Base-by-base conservation (phyloP, 768 basidiomycete genomes). In the Rhizopogon rudus region DNA sequence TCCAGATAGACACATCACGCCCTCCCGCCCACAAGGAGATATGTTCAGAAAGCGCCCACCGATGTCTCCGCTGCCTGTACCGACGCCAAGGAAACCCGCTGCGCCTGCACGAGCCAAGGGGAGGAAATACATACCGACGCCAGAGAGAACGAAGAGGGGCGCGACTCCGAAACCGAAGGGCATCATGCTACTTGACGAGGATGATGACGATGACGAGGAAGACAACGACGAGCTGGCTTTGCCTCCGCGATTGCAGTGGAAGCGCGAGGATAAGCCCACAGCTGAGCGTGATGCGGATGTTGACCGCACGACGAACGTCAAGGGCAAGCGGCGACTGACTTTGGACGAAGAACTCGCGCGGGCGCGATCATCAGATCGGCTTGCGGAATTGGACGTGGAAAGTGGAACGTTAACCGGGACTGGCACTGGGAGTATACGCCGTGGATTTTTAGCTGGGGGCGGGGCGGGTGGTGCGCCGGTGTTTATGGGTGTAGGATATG, bases 391-490 rank as follows among this genome's bases (percentile, higher is more conserved):
- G 10, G 67, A 66, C 6, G 33, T 67, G 17, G 83, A 87, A 1
- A 77, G 73, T 55, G 78, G 75, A 22, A 57, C 45, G n/a, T 33
- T 55, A 9, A 67, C 74, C 2, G 86, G 79, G 16, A 75, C 80
- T 2, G 87, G 87, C 10, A 80, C 74, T 40, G 75, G 74, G 63
- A 80, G 76, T 50, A 81, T 77, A 60, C 73, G 69, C 16, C 71
- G 65, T 5, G 86, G 87, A 2, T 92, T 90, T 58, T 72, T 91
- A 20, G 84, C 87, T 3, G 84, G 82, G 61, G 89, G 89, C 12
- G 89, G 90, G 1, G 88, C 79, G 9, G 88, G 84, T 22, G 90
- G 90, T 1, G 55, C 64, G 1, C 84, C 88, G 1, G 84, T 92
- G 10, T 82, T 83, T 55, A 84, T 89, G 81, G 86, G 83, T 7